A percentile compares a stretch with the other conserved stretches of the same genome.
Evolutionary conservation across 331 rosid genomes (phyloP).

Genomic region (Quercus lobata): DNA sequence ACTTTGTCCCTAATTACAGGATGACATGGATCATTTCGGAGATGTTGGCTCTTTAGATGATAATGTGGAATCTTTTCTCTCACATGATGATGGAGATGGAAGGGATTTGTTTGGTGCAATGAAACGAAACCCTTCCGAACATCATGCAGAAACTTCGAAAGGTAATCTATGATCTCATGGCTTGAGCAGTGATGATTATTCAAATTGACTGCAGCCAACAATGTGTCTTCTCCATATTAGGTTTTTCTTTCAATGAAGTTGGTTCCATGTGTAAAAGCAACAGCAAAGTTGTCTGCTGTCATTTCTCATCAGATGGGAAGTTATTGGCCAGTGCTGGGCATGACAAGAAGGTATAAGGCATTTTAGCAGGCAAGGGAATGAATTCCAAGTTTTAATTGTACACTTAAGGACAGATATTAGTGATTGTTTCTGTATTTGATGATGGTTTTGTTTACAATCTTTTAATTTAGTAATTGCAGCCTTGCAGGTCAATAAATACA

Average conservation of each 20-base stretch:
- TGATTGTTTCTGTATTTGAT: not conserved
- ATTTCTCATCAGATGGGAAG: constrained; percentile 96
- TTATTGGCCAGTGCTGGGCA: constrained; percentile 95
- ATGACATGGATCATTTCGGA: constrained; percentile 85
- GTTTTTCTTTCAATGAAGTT: constrained; percentile 69
- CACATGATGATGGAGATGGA: constrained; percentile 89
- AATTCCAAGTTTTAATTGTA: constrained; percentile 10
- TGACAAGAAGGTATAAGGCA: constrained; percentile 79
- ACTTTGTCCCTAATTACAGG: constrained; percentile 46
- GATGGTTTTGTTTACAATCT: not conserved
- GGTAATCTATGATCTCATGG: constrained; percentile 43
- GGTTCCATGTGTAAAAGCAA: constrained; percentile 73
- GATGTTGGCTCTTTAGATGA: constrained; percentile 94
- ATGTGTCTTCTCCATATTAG: constrained; percentile 41
- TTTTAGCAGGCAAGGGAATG: constrained; percentile 12
- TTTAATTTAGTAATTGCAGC: not conserved
- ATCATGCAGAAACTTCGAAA: constrained; percentile 75
- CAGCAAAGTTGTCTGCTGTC: constrained; percentile 83
- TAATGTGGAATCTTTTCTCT: constrained; percentile 87
- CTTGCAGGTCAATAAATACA: not conserved
- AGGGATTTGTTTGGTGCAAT: constrained; percentile 77
- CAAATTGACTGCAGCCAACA: constrained; percentile 16
- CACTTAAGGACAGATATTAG: constrained; percentile 5
- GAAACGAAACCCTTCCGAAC: constrained; percentile 71
- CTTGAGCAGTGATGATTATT: constrained; percentile 18